Conservation (phyloP, 2,329 filamentous ascomycete genomes). For the Leptographium lundbergii region DNA sequence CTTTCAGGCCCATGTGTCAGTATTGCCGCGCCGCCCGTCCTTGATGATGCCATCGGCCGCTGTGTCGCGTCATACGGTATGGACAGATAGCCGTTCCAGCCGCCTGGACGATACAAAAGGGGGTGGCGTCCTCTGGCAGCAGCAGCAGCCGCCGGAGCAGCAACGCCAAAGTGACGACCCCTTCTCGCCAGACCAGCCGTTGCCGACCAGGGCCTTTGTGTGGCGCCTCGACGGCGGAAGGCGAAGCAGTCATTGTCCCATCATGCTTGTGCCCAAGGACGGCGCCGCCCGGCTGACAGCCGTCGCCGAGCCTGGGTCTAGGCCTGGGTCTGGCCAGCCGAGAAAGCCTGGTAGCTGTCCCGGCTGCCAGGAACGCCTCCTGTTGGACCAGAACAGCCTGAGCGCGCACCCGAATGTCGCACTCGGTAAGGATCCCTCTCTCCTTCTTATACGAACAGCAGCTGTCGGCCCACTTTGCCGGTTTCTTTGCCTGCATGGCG, state of each 20-base stretch:
- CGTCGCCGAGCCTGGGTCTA: no score
- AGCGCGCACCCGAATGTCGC: background rate
- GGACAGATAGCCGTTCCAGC: background rate
- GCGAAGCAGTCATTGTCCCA: background rate
- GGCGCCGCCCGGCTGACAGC: background rate
- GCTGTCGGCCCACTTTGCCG: background rate
- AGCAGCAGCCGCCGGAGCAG: background rate
- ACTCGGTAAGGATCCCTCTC: background rate
- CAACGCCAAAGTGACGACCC: background rate
- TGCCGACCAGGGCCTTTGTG: background rate
- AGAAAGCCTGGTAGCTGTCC: background rate
- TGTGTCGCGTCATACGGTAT: conserved; percentile 7
- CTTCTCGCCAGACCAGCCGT: background rate
- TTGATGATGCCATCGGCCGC: conserved; percentile 8
- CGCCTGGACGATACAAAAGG: background rate
- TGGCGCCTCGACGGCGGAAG: background rate
- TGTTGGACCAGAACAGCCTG: background rate
- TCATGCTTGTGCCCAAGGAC: conserved; percentile 3
- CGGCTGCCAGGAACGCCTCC: background rate
- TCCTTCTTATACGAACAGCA: background rate
- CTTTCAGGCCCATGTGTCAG: background rate
- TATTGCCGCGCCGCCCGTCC: background rate
- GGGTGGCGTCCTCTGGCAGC: background rate
- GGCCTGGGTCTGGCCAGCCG: background rate
- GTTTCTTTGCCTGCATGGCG: background rate